phyloP scores from a whole-genome alignment of 192 early-diverging fungal genomes.

The Hyaloraphidium curvatum region DNA sequence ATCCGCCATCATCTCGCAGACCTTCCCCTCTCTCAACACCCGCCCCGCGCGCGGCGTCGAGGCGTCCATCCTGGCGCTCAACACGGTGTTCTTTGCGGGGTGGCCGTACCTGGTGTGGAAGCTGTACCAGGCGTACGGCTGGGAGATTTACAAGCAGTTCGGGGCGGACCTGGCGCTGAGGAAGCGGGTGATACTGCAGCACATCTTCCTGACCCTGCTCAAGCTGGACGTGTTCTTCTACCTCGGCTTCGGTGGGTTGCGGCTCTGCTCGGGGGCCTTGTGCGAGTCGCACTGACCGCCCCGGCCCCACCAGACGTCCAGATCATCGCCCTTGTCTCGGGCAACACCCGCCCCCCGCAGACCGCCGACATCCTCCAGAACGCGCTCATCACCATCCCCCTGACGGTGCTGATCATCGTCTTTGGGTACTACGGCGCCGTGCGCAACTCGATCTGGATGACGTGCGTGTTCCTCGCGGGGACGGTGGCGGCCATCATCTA shows the following conservation, averaged over 20 bases:
- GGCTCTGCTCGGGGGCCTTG: no score
- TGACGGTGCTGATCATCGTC: constrained; percentile 36
- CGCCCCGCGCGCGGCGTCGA: constrained; percentile 10
- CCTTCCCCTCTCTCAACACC: neutral
- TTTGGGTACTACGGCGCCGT: constrained; percentile 39
- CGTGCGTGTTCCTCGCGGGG: constrained; percentile 35
- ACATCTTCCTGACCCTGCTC: constrained; percentile 59
- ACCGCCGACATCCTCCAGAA: constrained; percentile 27
- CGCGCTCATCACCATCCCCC: constrained; percentile 30
- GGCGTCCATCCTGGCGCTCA: constrained; percentile 10
- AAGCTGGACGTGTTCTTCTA: constrained; percentile 77
- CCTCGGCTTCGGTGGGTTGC: constrained; percentile 39
- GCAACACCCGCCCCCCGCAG: constrained; percentile 14
- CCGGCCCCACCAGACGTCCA: no score
- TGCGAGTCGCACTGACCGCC: no score
- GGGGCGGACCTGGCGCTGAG: constrained; percentile 29
- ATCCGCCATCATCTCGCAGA: neutral
- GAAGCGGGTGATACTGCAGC: constrained; percentile 34
- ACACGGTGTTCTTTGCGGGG: constrained; percentile 17
- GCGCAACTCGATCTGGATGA: constrained; percentile 14
- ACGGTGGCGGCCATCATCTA: constrained; percentile 42
- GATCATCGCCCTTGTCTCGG: constrained; percentile 37
- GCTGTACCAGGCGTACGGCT: constrained; percentile 32
- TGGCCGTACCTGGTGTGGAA: constrained; percentile 21
- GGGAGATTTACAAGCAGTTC: constrained; percentile 33